Evolutionary conservation across 176 grass and related monocot genomes (phyloP).

Genomic region (Calamus simplicifolius): DNA sequence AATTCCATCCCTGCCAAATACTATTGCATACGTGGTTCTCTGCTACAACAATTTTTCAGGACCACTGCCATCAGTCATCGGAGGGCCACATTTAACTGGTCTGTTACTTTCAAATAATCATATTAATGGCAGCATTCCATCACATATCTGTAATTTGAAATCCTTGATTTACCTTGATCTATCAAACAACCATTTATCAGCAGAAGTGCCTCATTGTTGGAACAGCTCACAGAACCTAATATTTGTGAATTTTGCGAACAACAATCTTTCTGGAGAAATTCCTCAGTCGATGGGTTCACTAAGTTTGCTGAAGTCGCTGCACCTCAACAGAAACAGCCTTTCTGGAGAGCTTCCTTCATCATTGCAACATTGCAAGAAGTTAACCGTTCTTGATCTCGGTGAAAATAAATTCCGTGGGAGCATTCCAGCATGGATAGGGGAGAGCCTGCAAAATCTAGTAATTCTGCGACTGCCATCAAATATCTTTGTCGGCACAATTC

Average conservation of each 20-base stretch:
- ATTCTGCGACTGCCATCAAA: too few relatives aligned
- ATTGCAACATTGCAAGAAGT: slow-evolving; percentile 10
- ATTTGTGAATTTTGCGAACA: too few relatives aligned
- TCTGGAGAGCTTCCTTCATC: slow-evolving; percentile 18
- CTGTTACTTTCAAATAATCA: slow-evolving; percentile 14
- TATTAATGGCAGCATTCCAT: slow-evolving; percentile 27
- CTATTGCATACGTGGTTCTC: neutral
- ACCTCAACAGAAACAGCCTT: slow-evolving; percentile 25
- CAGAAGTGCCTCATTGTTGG: too few relatives aligned
- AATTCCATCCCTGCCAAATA: slow-evolving; percentile 17
- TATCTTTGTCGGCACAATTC: too few relatives aligned
- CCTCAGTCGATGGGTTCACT: too few relatives aligned
- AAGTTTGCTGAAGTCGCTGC: neutral
- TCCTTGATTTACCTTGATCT: neutral
- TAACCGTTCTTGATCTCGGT: slow-evolving; percentile 33
- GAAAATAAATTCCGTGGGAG: slow-evolving; percentile 22
- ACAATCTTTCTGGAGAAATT: too few relatives aligned
- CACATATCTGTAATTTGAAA: slow-evolving; percentile 14
- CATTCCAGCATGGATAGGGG: slow-evolving; percentile 22
- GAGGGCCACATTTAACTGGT: rapidly evolving
- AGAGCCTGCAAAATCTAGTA: too few relatives aligned
- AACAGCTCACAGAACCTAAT: too few relatives aligned
- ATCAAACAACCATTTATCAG: too few relatives aligned
- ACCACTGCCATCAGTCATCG: slow-evolving; percentile 9
- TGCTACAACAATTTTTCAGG: slow-evolving; percentile 27